A percentile compares a stretch with the other conserved stretches of the same genome.
These are phyloP conservation scores for Pichia phayaonensis DNA, from an alignment of 805 yeast species.

Conservation along the genomic window DNA sequence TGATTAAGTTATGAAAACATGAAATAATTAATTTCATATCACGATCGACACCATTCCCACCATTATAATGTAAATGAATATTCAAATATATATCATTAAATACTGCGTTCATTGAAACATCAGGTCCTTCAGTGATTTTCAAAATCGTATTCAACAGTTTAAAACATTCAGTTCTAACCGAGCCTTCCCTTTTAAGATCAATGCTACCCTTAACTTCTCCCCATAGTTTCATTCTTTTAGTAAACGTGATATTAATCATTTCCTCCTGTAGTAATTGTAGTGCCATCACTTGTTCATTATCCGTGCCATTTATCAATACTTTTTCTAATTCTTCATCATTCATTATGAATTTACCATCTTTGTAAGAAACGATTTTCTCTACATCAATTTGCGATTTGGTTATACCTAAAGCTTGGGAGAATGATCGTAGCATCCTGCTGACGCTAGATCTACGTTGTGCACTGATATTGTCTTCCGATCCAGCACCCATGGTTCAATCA, in stretches of 20 bases:
- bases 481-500: not conserved
- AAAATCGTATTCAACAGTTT: constrained; percentile 51
- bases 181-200: constrained; percentile 25
- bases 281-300: constrained; percentile 36
- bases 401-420: constrained; percentile 8
- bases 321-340: constrained; percentile 16
- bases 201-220: constrained; percentile 52
- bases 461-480: not conserved
- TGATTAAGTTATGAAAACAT: constrained; percentile 43
- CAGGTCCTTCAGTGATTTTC: constrained; percentile 40
- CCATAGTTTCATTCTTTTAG: constrained; percentile 72
- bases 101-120: constrained; percentile 41
- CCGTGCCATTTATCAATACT: constrained; percentile 18
- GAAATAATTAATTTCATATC: constrained; percentile 34
- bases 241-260: constrained; percentile 43
- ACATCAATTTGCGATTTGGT: constrained; percentile 3
- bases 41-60: constrained; percentile 25
- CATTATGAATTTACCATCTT: constrained; percentile 9
- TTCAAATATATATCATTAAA: constrained; percentile 49
- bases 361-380: constrained; percentile 1
- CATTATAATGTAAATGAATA: constrained; percentile 31
- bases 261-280: constrained; percentile 44
- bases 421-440: constrained; percentile 6
- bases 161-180: constrained; percentile 42
- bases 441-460: not conserved